These are phyloP conservation scores for Aspergillus awamori DNA, from an alignment of 2,329 filamentous ascomycete genomes.

Conservation along the genomic window DNA sequence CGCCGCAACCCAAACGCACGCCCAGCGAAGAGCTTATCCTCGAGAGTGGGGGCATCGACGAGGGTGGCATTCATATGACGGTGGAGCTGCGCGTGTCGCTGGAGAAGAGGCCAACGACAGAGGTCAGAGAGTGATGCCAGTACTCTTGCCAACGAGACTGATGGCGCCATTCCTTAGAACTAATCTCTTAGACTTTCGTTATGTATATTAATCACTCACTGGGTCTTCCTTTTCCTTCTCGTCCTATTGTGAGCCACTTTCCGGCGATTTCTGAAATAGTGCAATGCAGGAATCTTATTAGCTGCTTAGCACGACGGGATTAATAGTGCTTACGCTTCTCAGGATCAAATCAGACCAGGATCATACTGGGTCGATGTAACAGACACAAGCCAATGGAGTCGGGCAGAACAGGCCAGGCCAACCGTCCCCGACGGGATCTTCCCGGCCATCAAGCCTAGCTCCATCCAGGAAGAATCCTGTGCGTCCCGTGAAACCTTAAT, in stretches of 20 bases:
- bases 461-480: neutral
- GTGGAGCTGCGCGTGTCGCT: slow-evolving; percentile 31
- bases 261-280: neutral
- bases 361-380: neutral
- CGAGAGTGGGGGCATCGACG: slow-evolving; percentile 17
- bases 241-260: neutral
- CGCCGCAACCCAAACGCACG: slow-evolving; percentile 19
- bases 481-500: neutral
- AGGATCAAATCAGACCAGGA: neutral
- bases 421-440: neutral
- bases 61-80: slow-evolving; percentile 31
- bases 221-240: neutral
- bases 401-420: neutral
- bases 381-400: too few relatives aligned
- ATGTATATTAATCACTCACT: neutral
- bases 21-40: slow-evolving; percentile 34
- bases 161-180: neutral
- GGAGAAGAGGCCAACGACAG: slow-evolving; percentile 10
- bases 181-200: neutral
- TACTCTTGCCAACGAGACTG: neutral
- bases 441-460: neutral
- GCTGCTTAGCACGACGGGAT: neutral
- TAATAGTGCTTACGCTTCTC: neutral
- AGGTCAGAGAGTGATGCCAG: neutral
- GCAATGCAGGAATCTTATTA: neutral